Evolutionary conservation across 2,329 filamentous ascomycete genomes (phyloP), one percentile per base, ranked within the genome.

Genomic region (Cryphonectria carpinicola): DNA sequence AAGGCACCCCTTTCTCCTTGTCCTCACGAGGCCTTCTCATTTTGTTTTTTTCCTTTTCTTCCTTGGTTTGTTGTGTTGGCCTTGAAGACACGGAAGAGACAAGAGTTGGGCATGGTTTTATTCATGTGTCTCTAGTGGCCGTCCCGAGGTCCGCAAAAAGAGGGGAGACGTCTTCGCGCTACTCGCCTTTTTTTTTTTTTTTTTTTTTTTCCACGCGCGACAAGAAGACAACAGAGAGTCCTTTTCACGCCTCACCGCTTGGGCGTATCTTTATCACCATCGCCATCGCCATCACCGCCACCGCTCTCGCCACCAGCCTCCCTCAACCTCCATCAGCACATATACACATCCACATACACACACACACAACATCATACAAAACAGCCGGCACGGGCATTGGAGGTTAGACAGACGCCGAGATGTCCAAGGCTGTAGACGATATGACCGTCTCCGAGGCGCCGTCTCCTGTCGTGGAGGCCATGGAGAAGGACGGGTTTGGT

Each of bases 211-310:
- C 46, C 17, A 49, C 46, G 10, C 46, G 46, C 46, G 46, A 49
- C 17, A 22, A 49, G 22, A 8, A 49, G 46, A 49, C 22, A 49
- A 35, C 54, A 56, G 49, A 62, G 63, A 32, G 58, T 60, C 14
- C 41, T 46, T 68, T 68, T 65, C 67, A 39, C 19, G 35, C 2
- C 66, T 71, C 58, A 67, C 60, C 17, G 56, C 54, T 52, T 49
- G 46, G 22, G 22, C 46, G 28, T 14, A 35, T 35, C 54, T 68
- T 71, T 54, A 75, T 72, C 75, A 76, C 68, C 74, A 46, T 72
- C 69, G 74, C 73, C 63, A 43, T 17, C 28, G 41, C 49, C 54
- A 49, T 2, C 37, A 32, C 54, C 41, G 7, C n/a, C 28, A 19
- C 8, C 17, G 32, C 32, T 32, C 3, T 1, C 25, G 4, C 11